Conservation (phyloP, 176 grass and related monocot species). For the Tillandsia leiboldiana region DNA sequence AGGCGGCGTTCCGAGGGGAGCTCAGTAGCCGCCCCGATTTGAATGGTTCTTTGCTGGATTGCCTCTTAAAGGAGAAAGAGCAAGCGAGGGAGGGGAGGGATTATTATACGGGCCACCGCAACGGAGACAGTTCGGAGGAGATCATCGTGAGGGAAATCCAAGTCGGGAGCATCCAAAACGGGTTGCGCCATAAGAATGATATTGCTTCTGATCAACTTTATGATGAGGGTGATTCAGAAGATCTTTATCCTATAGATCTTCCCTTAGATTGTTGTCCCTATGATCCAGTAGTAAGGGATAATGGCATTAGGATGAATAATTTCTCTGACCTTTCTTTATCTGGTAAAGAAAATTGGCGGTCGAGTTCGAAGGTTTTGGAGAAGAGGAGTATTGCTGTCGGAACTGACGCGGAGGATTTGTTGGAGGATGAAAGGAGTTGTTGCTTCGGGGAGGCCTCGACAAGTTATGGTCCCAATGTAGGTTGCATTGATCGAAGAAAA, state of each 20-base stretch:
- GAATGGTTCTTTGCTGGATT: slow-evolving; percentile 6
- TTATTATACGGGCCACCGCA: neutral
- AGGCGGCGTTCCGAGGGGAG: slow-evolving; percentile 16
- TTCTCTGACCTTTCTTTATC: slow-evolving; percentile 48
- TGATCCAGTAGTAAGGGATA: neutral
- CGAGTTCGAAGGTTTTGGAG: slow-evolving; percentile 18
- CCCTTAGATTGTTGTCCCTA: slow-evolving; percentile 31
- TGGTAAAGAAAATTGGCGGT: slow-evolving; percentile 42
- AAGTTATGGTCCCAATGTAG: slow-evolving; percentile 31
- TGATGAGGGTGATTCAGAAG: slow-evolving; percentile 25
- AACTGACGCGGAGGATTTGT: slow-evolving; percentile 30
- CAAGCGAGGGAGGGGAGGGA: neutral
- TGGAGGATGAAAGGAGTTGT: slow-evolving; percentile 31
- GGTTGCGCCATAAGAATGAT: slow-evolving; percentile 34
- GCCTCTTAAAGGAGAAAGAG: neutral
- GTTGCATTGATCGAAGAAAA: slow-evolving; percentile 38
- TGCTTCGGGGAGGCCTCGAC: slow-evolving; percentile 49
- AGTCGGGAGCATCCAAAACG: slow-evolving; percentile 36
- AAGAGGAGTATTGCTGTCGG: slow-evolving; percentile 48
- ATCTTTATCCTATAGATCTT: slow-evolving; percentile 85
- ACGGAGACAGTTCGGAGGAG: slow-evolving; percentile 61
- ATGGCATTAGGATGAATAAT: slow-evolving; percentile 37
- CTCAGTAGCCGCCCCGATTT: slow-evolving; percentile 14
- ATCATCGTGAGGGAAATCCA: slow-evolving; percentile 92
- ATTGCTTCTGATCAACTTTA: slow-evolving; percentile 19